phyloP scores from a whole-genome alignment of 768 basidiomycete species.

The Agrocybe praecox region DNA sequence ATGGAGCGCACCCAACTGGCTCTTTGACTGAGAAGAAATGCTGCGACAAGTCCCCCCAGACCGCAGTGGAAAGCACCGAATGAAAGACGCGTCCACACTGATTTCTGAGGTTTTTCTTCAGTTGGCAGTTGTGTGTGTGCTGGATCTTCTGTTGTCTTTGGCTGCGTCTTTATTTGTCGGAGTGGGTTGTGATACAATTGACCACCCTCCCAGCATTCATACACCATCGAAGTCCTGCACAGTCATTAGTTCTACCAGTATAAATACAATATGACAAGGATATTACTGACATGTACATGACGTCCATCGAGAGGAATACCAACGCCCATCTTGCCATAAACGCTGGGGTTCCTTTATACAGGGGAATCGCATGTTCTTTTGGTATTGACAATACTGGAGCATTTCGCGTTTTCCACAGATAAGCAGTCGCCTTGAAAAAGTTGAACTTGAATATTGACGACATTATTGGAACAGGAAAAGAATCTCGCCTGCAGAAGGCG shows the following conservation, averaged over 20 bases:
- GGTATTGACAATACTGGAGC: slow-evolving; percentile 5
- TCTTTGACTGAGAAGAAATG: slow-evolving; percentile 11
- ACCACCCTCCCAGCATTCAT: slow-evolving; percentile 9
- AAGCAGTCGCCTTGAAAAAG: slow-evolving; percentile 4
- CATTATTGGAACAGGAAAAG: not conserved
- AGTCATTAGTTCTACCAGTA: not conserved
- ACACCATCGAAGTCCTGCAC: slow-evolving; percentile 6
- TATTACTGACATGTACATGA: slow-evolving; percentile 12
- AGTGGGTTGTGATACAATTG: slow-evolving; percentile 8
- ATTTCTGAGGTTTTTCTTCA: not conserved
- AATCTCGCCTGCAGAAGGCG: slow-evolving; percentile 1
- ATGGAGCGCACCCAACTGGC: slow-evolving; percentile 12
- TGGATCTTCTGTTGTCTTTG: not conserved
- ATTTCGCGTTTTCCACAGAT: slow-evolving; percentile 5
- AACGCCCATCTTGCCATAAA: slow-evolving; percentile 9
- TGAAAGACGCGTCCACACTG: slow-evolving; percentile 4
- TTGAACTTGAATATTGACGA: slow-evolving; percentile 13
- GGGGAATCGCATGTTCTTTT: slow-evolving; percentile 1
- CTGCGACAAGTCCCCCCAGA: slow-evolving; percentile 8
- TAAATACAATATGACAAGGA: not conserved
- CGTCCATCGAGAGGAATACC: slow-evolving; percentile 5
- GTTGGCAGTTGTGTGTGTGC: not conserved
- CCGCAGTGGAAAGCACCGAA: slow-evolving; percentile 9
- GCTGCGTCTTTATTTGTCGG: not conserved
- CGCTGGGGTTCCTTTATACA: slow-evolving; percentile 8